Base-by-base conservation (phyloP, 495 filamentous ascomycete species). In the Penicillium coprophilum region DNA sequence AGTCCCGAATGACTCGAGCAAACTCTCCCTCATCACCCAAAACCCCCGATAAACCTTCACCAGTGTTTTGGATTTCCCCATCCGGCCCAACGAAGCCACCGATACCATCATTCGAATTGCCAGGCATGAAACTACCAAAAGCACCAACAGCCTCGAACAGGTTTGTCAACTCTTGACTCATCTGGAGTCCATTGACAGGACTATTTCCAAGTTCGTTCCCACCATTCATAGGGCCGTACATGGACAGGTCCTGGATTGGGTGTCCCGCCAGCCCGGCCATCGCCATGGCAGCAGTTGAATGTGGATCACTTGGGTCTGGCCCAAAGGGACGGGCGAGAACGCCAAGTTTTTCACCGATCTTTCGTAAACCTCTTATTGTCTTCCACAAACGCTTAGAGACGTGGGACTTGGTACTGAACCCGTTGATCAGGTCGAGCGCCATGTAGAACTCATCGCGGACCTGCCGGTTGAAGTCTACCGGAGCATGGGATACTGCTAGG, bases 371-470 rank as follows among this genome's bases (percentile, higher is more conserved):
- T 45, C 85, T 82, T 66, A 96, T 87, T 1, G 87, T 91, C 60
- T 85, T 85, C 91, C 91, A 96, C 9, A 96, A 72, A 12, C 90
- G 79, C 58, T 90, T 88, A 46, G 85, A 87, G 4, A 92, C 87
- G 70, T 84, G 91, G 1, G 85, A 89, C 58, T 85, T 85, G n/a
- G 83, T 85, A 41, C 85, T 89, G 67, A 96, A 85, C 23, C 86
- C 86, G 56, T 89, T 89, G 56, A 96, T 82, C 13, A 96, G 75
- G 41, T 96, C 88, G 1, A 96, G 80, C 0, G 88, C 91, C 81
- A 89, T 83, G 73, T 93, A 92, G 61, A 94, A 96, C 68, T 94
- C 91, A 54, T 86, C 83, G n/a, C 88, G 81, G 50, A 89, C 89
- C 41, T 80, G 72, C 9, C 81, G 77, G 61, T 84, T 89, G 68